These are phyloP conservation scores for Colletotrichum plurivorum DNA, from an alignment of 2,329 filamentous ascomycete species.

Conservation along the genomic window DNA sequence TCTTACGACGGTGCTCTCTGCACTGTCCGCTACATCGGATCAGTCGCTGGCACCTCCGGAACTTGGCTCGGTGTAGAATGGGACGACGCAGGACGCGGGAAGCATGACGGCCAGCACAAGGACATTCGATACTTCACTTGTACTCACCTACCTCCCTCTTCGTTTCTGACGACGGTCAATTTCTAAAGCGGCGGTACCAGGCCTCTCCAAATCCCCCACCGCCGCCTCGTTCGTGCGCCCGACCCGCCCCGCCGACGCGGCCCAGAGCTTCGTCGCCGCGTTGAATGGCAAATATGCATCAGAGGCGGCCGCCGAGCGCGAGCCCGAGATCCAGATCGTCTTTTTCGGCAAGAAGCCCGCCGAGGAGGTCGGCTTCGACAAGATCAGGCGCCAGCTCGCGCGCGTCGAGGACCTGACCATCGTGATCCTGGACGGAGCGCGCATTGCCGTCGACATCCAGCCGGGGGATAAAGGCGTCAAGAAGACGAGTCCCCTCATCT, in stretches of 20 bases:
- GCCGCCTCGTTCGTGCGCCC: slow-evolving; percentile 91
- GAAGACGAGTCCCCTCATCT: slow-evolving; percentile 74
- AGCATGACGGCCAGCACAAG: slow-evolving; percentile 89
- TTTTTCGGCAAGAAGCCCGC: slow-evolving; percentile 83
- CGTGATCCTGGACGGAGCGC: slow-evolving; percentile 84
- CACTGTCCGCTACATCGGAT: slow-evolving; percentile 87
- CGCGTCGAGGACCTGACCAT: slow-evolving; percentile 83
- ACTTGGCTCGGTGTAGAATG: slow-evolving; percentile 96
- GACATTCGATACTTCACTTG: slow-evolving; percentile 87
- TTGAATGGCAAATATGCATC: slow-evolving; percentile 87
- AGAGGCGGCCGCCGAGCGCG: slow-evolving; percentile 56
- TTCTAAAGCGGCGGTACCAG: slow-evolving; percentile 50
- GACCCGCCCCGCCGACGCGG: slow-evolving; percentile 76
- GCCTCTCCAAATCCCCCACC: slow-evolving; percentile 74
- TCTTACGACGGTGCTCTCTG: slow-evolving; percentile 85
- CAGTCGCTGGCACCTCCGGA: slow-evolving; percentile 81
- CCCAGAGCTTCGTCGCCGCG: slow-evolving; percentile 83
- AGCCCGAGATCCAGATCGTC: slow-evolving; percentile 64
- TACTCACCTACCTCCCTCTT: slow-evolving; percentile 55
- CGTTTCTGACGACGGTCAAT: slow-evolving; percentile 37
- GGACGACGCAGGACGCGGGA: slow-evolving; percentile 89
- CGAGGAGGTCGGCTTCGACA: slow-evolving; percentile 95
- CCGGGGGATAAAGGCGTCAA: slow-evolving; percentile 56
- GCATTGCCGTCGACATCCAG: slow-evolving; percentile 63
- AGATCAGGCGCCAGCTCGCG: slow-evolving; percentile 86